Evolutionary conservation across 2,329 filamentous ascomycete genomes (phyloP).

Genomic region (Xylaria sp.): DNA sequence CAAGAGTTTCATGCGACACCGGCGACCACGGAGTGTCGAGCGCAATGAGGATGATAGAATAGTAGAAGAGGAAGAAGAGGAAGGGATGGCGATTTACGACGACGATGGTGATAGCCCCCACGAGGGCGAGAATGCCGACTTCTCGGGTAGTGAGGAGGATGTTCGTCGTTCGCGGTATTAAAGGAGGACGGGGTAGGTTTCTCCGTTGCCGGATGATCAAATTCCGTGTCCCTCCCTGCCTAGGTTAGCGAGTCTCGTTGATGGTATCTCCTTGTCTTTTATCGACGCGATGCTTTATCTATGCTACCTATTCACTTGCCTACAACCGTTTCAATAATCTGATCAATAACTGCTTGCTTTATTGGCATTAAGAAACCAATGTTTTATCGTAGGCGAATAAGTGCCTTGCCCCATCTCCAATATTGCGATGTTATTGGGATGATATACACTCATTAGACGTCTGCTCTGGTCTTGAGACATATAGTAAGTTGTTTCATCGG

Average conservation of each 20-base stretch:
- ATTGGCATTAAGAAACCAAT: neutral
- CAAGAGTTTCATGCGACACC: slow-evolving; percentile 49
- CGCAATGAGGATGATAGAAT: slow-evolving; percentile 1
- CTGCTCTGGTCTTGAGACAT: neutral
- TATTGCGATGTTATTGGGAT: neutral
- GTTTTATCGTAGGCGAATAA: neutral
- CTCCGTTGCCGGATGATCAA: neutral
- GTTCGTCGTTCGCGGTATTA: neutral
- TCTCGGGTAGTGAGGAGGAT: neutral
- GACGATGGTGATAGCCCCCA: slow-evolving; percentile 3
- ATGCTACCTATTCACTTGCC: neutral
- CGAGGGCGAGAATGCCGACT: slow-evolving; percentile 1
- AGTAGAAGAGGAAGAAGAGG: neutral
- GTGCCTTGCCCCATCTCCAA: neutral
- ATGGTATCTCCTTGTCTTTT: neutral
- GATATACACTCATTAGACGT: neutral
- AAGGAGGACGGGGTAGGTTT: neutral
- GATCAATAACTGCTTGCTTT: neutral
- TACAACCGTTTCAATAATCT: slow-evolving; percentile 6
- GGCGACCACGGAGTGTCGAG: slow-evolving; percentile 28
- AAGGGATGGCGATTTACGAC: neutral
- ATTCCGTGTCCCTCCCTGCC: neutral
- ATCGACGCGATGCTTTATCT: neutral
- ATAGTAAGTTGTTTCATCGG: neutral
- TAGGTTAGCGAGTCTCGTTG: neutral